phyloP scores from a whole-genome alignment of 495 filamentous ascomycete species.

The Oleoguttula mirabilis region DNA sequence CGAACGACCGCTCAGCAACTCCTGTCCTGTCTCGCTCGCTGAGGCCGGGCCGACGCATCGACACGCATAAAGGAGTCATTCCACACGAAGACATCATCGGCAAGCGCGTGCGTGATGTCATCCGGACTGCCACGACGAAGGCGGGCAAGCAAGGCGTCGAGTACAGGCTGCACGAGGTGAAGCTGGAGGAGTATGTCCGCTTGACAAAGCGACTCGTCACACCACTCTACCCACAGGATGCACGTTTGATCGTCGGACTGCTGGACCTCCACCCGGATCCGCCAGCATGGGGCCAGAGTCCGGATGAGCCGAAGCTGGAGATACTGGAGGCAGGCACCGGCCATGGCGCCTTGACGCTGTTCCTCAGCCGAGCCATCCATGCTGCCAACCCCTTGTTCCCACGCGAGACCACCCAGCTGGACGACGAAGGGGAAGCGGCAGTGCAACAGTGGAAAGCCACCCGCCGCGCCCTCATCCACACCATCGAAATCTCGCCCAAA shows the following conservation, averaged over 20 bases:
- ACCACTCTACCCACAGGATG: constrained; percentile 66
- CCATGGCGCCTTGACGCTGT: constrained; percentile 61
- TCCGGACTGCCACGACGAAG: constrained; percentile 40
- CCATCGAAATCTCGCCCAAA: constrained; percentile 48
- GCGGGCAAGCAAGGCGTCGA: constrained; percentile 15
- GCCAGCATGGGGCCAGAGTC: constrained; percentile 14
- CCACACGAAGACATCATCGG: constrained; percentile 53
- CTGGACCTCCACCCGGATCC: constrained; percentile 50
- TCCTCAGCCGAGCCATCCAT: constrained; percentile 62
- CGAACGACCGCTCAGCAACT: constrained; percentile 24
- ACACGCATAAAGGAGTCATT: constrained; percentile 41
- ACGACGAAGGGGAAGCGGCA: constrained; percentile 3
- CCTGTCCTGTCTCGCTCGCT: constrained; percentile 43
- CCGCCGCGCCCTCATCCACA: constrained; percentile 58
- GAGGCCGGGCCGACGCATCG: constrained; percentile 32
- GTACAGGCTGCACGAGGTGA: constrained; percentile 49
- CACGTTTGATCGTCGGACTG: constrained; percentile 56
- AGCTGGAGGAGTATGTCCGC: constrained; percentile 58
- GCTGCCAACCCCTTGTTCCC: constrained; percentile 46
- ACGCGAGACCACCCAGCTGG: background rate
- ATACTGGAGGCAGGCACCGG: constrained; percentile 76
- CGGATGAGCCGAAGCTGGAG: constrained; percentile 36
- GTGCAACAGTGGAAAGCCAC: constrained; percentile 6
- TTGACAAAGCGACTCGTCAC: constrained; percentile 55
- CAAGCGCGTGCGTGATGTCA: constrained; percentile 40